Evolutionary conservation across 441 rosid genomes (phyloP).

Genomic region (Brassica balearica): DNA sequence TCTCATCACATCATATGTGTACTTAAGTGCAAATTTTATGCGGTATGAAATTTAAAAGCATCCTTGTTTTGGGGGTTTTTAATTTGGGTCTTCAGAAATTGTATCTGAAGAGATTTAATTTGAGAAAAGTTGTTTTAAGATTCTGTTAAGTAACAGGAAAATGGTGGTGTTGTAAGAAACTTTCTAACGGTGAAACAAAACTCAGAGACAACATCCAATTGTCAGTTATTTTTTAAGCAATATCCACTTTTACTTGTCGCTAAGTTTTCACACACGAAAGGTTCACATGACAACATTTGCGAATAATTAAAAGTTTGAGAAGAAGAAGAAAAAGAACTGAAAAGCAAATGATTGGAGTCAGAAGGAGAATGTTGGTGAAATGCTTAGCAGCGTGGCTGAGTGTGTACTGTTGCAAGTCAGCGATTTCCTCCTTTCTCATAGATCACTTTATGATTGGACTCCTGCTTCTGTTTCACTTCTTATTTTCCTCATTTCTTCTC

Average conservation of each 20-base stretch:
- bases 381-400: conserved; percentile 42
- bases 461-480: conserved; percentile 4
- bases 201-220: conserved; percentile 10
- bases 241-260: neutral
- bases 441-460: conserved; percentile 34
- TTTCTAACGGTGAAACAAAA: conserved; percentile 1
- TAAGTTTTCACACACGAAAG: neutral
- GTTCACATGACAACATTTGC: neutral
- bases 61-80: neutral
- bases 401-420: conserved; percentile 32
- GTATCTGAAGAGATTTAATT: neutral
- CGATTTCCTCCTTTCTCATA: conserved; percentile 26
- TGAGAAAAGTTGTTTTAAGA: neutral
- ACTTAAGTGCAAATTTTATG: neutral
- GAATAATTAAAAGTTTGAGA: conserved; percentile 5
- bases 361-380: conserved; percentile 40
- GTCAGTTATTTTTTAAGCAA: neutral
- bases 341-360: conserved; percentile 39
- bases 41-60: neutral
- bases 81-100: neutral
- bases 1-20: neutral
- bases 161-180: neutral
- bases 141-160: neutral
- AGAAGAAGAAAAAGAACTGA: neutral
- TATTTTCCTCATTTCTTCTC: neutral